phyloP scores from a whole-genome alignment of 2,329 filamentous ascomycete species.

The Celoporthe dispersa region DNA sequence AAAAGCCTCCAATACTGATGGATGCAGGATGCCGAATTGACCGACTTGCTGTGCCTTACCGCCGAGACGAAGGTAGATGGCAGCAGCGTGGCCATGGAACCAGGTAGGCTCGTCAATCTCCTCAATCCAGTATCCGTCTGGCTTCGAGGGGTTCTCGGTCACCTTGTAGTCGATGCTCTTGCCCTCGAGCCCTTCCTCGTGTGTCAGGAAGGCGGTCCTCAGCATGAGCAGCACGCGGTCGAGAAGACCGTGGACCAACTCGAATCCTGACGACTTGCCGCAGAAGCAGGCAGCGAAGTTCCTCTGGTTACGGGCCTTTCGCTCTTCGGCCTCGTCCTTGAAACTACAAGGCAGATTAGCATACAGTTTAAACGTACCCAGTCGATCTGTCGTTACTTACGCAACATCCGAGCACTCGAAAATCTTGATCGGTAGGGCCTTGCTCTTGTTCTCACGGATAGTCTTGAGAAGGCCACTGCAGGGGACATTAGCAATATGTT shows the following conservation, averaged over 20 bases:
- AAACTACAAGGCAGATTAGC: slow-evolving; percentile 47
- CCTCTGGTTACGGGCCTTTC: slow-evolving; percentile 88
- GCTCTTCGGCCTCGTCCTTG: slow-evolving; percentile 81
- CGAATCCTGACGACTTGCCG: slow-evolving; percentile 92
- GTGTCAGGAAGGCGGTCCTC: slow-evolving; percentile 76
- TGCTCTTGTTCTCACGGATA: slow-evolving; percentile 88
- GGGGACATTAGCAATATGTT: slow-evolving; percentile 46
- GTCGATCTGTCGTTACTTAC: background rate
- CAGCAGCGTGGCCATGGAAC: slow-evolving; percentile 86
- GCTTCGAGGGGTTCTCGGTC: slow-evolving; percentile 57
- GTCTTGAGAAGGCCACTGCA: slow-evolving; percentile 79
- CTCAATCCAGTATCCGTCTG: slow-evolving; percentile 90
- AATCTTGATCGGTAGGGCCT: slow-evolving; percentile 86
- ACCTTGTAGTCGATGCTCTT: slow-evolving; percentile 59
- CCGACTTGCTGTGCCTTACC: slow-evolving; percentile 81
- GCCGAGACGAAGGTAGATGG: slow-evolving; percentile 75
- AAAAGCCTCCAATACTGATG: slow-evolving; percentile 89
- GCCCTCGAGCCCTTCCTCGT: slow-evolving; percentile 68
- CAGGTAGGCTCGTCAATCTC: slow-evolving; percentile 91
- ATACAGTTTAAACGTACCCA: background rate
- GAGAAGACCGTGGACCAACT: slow-evolving; percentile 90
- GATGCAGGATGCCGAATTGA: slow-evolving; percentile 92
- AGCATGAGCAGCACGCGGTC: slow-evolving; percentile 95
- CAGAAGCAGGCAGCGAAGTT: slow-evolving; percentile 97
- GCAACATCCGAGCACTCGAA: slow-evolving; percentile 91